These are phyloP conservation scores for Colletotrichum truncatum DNA, from an alignment of 2,329 filamentous ascomycete species.

Conservation along the genomic window DNA sequence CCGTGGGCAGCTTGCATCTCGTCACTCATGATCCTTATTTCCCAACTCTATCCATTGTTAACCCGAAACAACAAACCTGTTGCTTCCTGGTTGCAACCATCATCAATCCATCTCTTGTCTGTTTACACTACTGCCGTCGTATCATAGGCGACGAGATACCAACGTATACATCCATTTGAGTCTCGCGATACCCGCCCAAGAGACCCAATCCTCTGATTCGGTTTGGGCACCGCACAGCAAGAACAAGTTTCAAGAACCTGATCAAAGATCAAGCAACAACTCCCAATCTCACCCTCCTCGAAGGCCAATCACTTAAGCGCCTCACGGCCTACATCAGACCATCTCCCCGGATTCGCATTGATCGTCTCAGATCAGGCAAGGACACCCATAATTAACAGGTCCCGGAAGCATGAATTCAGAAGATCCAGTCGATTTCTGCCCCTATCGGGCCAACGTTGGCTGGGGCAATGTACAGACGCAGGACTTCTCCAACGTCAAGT, in stretches of 20 bases:
- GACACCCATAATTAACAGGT: conserved; percentile 16
- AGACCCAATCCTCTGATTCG: conserved; percentile 19
- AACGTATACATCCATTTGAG: conserved; percentile 20
- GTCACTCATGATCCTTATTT: conserved; percentile 16
- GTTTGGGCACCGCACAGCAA: conserved; percentile 25
- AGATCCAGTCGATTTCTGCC: conserved; percentile 48
- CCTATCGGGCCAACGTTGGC: conserved; percentile 49
- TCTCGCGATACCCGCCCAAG: conserved; percentile 30
- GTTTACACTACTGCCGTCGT: conserved; percentile 17
- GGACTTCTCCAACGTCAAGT: conserved; percentile 54
- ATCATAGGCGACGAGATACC: conserved; percentile 31
- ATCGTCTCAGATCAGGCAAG: conserved; percentile 23
- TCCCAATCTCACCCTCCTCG: background rate
- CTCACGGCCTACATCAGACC: conserved; percentile 1
- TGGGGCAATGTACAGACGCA: conserved; percentile 49
- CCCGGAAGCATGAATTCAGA: conserved; percentile 52
- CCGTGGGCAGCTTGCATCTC: conserved; percentile 18
- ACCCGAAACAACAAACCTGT: conserved; percentile 23
- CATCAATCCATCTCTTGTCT: conserved; percentile 11
- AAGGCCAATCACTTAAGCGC: background rate
- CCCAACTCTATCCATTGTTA: conserved; percentile 17
- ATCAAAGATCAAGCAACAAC: conserved; percentile 1
- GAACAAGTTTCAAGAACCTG: background rate
- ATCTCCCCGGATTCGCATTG: conserved; percentile 19
- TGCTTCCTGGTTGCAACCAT: conserved; percentile 12